phyloP scores from a whole-genome alignment of 441 rosid genomes.

The Daphne laureola region DNA sequence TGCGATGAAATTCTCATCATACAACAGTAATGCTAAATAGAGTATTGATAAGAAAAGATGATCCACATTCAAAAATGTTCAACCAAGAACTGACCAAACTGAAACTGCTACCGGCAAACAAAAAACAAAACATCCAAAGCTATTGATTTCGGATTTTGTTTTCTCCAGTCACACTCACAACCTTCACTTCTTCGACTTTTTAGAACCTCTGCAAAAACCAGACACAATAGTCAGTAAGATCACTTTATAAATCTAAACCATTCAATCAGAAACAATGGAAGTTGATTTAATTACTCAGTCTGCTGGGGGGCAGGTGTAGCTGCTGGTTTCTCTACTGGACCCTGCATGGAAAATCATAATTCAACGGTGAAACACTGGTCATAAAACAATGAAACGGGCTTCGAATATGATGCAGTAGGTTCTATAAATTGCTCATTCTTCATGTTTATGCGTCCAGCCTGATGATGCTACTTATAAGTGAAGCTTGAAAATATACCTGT shows the following conservation, averaged over 20 bases:
- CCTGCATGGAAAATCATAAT: conserved; percentile 17
- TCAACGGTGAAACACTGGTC: too few species aligned
- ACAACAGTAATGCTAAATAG: conserved; percentile 3
- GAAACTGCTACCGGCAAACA: conserved; percentile 9
- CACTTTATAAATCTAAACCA: neutral
- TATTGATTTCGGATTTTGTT: neutral
- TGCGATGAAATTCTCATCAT: neutral
- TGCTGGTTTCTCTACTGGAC: conserved; percentile 38
- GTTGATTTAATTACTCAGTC: conserved; percentile 23
- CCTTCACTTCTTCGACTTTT: conserved; percentile 43
- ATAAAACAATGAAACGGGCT: too few species aligned
- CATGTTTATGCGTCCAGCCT: too few species aligned
- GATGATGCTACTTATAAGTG: too few species aligned
- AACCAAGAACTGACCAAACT: conserved; percentile 10
- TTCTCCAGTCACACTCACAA: neutral
- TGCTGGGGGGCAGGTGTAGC: conserved; percentile 30
- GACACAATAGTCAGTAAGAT: neutral
- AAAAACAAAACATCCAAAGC: too few species aligned
- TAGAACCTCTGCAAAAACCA: conserved; percentile 25
- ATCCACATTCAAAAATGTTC: conserved; percentile 10
- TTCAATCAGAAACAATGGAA: neutral
- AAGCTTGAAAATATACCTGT: conserved; percentile 16
- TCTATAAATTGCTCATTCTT: too few species aligned
- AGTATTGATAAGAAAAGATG: conserved; percentile 14
- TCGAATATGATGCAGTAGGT: too few species aligned